Base-by-base conservation (phyloP, 768 basidiomycete species). In the Gloeophyllum trabeum region DNA sequence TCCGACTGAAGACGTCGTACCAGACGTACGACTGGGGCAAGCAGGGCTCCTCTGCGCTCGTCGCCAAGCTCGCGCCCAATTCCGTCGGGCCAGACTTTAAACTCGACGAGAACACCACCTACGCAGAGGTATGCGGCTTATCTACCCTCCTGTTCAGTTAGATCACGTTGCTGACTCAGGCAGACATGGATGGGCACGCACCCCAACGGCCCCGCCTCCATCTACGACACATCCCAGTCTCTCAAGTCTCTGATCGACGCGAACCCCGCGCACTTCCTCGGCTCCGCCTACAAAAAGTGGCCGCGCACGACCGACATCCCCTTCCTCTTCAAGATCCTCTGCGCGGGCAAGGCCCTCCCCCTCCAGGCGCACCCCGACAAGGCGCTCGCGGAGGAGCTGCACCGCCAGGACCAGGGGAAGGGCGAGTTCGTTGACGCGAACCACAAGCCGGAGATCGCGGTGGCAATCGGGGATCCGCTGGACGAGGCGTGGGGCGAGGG, bases 131-230 rank as follows among this genome's bases (percentile, higher is more conserved):
- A 42, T 26, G 66, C 41, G 3, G 4, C 0, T 4, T 3, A 1
- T 30, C 24, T 22, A 7, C 13, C 18, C 20, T 24, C 2, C 35
- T 14, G 34, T 4, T 5, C 22, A n/a, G 3, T 36, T 6, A 10
- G 4, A 14, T 5, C 24, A 6, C 2, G 24, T 10, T 1, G 14
- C 10, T 20, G 3, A 24, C 6, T 3, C 4, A 13, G 24, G 14
- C 49, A 76, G 72, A 58, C 76, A n/a, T 77, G 75, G 75, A 75
- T 77, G 71, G 75, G 75, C 23, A 76, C 75, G 1, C 75, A 78
- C 48, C 64, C 67, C 1, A 67, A 64, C 19, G 61, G 70, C 22
- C 74, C 75, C 1, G 68, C 71, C 5, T 39, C 47, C 39, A 50
- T 62, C 24, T 55, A 63, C 45, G 32, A 46, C 5, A 52, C 28